Percentiles rank a stretch among this genome's conserved stretches.
Evolutionary conservation across 768 basidiomycete genomes (phyloP).

Genomic region (Cyathus striatus): DNA sequence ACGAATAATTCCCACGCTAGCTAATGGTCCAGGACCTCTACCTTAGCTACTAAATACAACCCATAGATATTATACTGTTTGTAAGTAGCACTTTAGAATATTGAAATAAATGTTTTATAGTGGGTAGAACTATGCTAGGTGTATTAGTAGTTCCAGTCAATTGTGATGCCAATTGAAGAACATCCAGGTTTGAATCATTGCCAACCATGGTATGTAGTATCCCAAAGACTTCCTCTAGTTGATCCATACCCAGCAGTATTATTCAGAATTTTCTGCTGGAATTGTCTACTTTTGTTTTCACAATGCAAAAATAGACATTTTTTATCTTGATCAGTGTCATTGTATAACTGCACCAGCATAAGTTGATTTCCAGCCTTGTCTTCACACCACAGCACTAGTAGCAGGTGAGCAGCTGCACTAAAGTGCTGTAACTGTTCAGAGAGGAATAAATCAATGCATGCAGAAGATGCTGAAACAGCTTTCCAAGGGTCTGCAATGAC

Average conservation of each 20-base stretch:
- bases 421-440: slow-evolving; percentile 20
- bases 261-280: slow-evolving; percentile 24
- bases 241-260: slow-evolving; percentile 30
- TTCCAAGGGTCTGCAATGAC: too few relatives aligned
- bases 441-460: slow-evolving; percentile 16
- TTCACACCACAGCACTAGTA: slow-evolving; percentile 11
- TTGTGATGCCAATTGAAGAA: slow-evolving; percentile 19
- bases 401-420: slow-evolving; percentile 19
- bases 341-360: slow-evolving; percentile 20
- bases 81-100: too few relatives aligned
- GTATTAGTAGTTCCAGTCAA: slow-evolving; percentile 24
- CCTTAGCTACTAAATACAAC: too few relatives aligned
- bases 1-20: too few relatives aligned
- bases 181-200: slow-evolving; percentile 20
- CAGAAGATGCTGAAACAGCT: slow-evolving; percentile 13
- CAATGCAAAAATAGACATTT: slow-evolving; percentile 23
- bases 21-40: too few relatives aligned
- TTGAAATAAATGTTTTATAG: too few relatives aligned
- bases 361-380: slow-evolving; percentile 12
- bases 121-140: slow-evolving; percentile 23
- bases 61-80: too few relatives aligned
- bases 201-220: slow-evolving; percentile 29
- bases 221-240: slow-evolving; percentile 28
- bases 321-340: slow-evolving; percentile 22
- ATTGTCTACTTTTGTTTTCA: slow-evolving; percentile 23